phyloP scores from a whole-genome alignment of 495 filamentous ascomycete species.

The Penicillium maclennaniae region DNA sequence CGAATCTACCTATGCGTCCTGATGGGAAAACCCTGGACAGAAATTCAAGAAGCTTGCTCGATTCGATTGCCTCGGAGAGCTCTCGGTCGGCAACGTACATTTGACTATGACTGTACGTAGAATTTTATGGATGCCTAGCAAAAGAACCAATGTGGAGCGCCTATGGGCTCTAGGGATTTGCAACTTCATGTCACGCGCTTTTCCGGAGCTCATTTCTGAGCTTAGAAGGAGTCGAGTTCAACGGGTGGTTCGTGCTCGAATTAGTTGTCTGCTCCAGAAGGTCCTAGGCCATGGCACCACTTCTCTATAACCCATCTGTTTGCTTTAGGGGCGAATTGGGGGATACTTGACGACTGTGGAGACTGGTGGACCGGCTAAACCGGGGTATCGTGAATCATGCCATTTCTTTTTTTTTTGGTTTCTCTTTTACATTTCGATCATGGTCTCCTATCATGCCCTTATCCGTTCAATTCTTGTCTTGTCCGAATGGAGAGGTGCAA shows the following conservation, averaged over 20 bases:
- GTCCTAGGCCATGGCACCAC: not conserved
- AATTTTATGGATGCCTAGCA: not conserved
- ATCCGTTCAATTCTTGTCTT: not conserved
- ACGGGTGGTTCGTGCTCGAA: not conserved
- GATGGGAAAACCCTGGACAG: too few species aligned
- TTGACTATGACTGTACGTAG: not conserved
- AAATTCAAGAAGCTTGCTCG: constrained; percentile 7
- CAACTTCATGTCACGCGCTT: not conserved
- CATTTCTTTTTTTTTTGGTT: not conserved
- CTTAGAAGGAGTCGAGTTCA: not conserved
- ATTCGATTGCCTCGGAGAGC: not conserved
- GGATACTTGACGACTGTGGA: not conserved
- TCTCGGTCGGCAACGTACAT: not conserved
- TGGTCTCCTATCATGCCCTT: not conserved
- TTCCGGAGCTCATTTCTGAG: not conserved
- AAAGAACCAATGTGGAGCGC: not conserved
- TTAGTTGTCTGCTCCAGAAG: not conserved
- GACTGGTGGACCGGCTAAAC: not conserved
- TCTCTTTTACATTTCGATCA: too few species aligned
- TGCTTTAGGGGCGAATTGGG: not conserved
- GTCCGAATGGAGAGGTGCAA: not conserved
- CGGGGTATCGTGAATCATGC: not conserved
- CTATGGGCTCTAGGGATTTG: not conserved
- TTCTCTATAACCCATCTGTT: not conserved
- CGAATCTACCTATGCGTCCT: constrained; percentile 9